Percentiles rank a stretch among this genome's conserved stretches.
phyloP scores from a whole-genome alignment of 1,139 yeast species.

The Candida sp. region DNA sequence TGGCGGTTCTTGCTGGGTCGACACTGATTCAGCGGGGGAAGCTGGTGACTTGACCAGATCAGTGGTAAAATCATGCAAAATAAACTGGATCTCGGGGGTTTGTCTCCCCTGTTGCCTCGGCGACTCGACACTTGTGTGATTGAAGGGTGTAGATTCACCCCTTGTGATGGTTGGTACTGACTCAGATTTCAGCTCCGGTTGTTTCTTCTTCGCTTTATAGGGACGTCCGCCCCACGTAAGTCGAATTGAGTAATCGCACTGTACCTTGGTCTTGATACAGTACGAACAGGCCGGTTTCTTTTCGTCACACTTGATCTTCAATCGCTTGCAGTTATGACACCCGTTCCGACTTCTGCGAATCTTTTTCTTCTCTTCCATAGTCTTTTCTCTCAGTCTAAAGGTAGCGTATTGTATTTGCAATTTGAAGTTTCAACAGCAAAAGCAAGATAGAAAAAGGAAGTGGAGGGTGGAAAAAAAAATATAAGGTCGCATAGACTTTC shows the following conservation, averaged over 20 bases:
- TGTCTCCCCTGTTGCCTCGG: neutral
- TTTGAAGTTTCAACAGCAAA: neutral
- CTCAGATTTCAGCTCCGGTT: no score
- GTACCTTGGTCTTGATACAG: constrained; percentile 50
- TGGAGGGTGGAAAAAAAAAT: neutral
- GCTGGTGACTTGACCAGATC: constrained; percentile 4
- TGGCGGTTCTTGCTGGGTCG: constrained; percentile 2
- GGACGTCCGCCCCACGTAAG: constrained; percentile 86
- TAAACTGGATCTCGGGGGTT: neutral
- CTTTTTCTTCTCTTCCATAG: constrained; percentile 11
- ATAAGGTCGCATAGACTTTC: no score
- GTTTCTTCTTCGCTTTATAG: constrained; percentile 32
- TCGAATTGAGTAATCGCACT: constrained; percentile 69
- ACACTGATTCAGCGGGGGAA: constrained; percentile 5
- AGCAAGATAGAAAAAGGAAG: neutral
- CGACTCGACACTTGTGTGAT: no score
- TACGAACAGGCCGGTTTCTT: constrained; percentile 63
- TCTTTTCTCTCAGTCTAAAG: no score
- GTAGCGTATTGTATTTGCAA: neutral
- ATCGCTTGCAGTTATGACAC: constrained; percentile 70
- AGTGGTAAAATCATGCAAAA: constrained; percentile 4
- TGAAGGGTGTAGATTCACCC: no score
- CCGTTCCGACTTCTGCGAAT: constrained; percentile 44
- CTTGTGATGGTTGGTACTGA: no score
- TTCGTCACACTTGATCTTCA: constrained; percentile 80